Base-by-base conservation (phyloP, 164 flowering plant species). In the Chimonanthus praecox region DNA sequence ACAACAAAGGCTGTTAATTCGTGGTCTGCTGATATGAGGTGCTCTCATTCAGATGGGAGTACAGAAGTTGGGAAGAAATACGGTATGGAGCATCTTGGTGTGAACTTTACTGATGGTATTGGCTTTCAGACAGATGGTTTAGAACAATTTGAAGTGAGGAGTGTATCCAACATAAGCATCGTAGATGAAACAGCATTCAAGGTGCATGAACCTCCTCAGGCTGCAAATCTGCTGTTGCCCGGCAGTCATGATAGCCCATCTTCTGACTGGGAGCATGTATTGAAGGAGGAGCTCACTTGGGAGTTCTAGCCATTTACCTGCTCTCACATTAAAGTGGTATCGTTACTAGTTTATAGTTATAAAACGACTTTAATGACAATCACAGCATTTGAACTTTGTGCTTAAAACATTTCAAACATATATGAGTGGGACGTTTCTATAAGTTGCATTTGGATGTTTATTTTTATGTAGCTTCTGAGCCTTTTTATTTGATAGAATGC, bases 181-280 rank as follows among this genome's bases (percentile, higher is more conserved):
- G 69, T 54, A 9, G 78, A 80, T 67, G 78, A 76, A 58, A 64
- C 66, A 7, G 47, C 45, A 49, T 44, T 58, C 62, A 71, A 79
- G 48, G 71, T 76, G 60, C 64, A 6, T n/a, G 44, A 50, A 5
- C 20, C 67, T 9, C 68, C 76, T 69, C 49, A n/a, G 71, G 66
- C 21, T 7, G 83, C 71, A 66, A 61, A 50, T 67, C 75, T 65
- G 60, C 65, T 74, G 61, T 61, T 75, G 21, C 78, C 81, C 9
- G 75, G 80, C 45, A 71, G 75, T 66, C 71, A 64, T 72, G 92
- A 86, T 58, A 78, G 75, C 65, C 71, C 81, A 43, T 78, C 89
- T 8, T 86, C 87, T 11, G 94, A 91, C 21, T 91, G 94, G 94
- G 97, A 89, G 65, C 97, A 88, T 74, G 87, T 89, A 1, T 71